phyloP scores from a whole-genome alignment of 2,329 filamentous ascomycete genomes.

The Magnaporthiopsis poae region DNA sequence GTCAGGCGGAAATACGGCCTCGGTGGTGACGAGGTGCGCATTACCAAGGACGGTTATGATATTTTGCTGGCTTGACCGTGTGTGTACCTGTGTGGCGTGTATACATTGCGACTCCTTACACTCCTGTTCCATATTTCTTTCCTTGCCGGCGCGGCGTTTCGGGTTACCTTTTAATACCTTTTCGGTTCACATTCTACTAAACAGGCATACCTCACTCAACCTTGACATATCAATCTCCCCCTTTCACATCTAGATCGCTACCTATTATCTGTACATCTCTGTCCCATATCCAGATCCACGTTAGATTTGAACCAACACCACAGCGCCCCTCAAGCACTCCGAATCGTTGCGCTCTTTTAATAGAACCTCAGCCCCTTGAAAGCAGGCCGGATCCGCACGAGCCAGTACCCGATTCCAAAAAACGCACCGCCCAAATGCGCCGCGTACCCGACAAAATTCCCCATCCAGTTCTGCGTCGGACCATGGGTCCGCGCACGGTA shows the following conservation, averaged over 20 bases:
- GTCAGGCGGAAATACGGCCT: conserved; percentile 63
- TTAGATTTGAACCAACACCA: not conserved
- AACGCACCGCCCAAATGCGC: conserved; percentile 18
- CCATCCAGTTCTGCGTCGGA: conserved; percentile 10
- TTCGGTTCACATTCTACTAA: not conserved
- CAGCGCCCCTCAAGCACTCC: no score
- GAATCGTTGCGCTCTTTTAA: not conserved
- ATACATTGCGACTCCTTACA: not conserved
- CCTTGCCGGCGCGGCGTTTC: not conserved
- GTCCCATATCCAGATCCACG: not conserved
- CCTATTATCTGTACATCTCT: not conserved
- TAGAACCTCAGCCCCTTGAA: not conserved
- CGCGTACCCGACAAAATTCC: conserved; percentile 15
- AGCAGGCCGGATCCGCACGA: conserved; percentile 1
- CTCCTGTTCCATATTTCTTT: not conserved
- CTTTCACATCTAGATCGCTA: not conserved
- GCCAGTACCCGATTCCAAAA: conserved; percentile 15
- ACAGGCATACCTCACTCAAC: not conserved
- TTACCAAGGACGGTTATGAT: conserved; percentile 60
- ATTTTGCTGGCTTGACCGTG: conserved; percentile 44
- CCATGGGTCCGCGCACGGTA: conserved; percentile 9
- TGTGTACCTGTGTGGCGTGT: not conserved
- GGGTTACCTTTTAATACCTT: not conserved
- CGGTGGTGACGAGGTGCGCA: conserved; percentile 51
- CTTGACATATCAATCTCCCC: not conserved